These are phyloP conservation scores for Wilcoxina mikolae DNA, from an alignment of 495 filamentous ascomycete genomes.

Conservation along the genomic window DNA sequence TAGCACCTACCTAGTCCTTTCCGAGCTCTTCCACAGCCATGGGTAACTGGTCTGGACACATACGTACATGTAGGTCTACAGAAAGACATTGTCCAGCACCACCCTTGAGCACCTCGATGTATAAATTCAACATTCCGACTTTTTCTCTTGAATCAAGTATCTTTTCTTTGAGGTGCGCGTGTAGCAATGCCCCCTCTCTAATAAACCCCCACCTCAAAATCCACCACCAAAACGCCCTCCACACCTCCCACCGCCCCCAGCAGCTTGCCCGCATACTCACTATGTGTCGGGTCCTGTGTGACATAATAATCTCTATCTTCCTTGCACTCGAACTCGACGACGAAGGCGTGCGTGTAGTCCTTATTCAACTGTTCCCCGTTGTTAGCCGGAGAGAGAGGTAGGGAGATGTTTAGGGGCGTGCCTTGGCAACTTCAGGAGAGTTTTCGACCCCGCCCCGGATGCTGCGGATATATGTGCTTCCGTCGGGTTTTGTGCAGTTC, in stretches of 20 bases:
- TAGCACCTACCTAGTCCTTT: too few relatives aligned
- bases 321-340: conserved; percentile 44
- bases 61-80: too few relatives aligned
- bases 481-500: conserved; percentile 31
- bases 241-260: conserved; percentile 17
- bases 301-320: conserved; percentile 46
- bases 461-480: conserved; percentile 41
- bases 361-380: background rate
- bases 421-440: conserved; percentile 48
- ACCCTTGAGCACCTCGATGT: too few relatives aligned
- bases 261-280: conserved; percentile 33
- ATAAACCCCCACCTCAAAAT: too few relatives aligned
- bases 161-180: too few relatives aligned
- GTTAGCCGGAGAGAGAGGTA: background rate
- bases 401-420: background rate
- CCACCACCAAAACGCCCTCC: conserved; percentile 33
- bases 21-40: too few relatives aligned
- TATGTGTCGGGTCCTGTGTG: conserved; percentile 37
- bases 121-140: too few relatives aligned
- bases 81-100: too few relatives aligned
- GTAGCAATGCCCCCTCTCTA: too few relatives aligned
- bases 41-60: too few relatives aligned
- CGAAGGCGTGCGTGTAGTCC: conserved; percentile 45
- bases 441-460: conserved; percentile 48
- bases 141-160: too few relatives aligned